Evolutionary conservation across 805 yeast species (phyloP).

Genomic region (Kurtzmaniella fragi): DNA sequence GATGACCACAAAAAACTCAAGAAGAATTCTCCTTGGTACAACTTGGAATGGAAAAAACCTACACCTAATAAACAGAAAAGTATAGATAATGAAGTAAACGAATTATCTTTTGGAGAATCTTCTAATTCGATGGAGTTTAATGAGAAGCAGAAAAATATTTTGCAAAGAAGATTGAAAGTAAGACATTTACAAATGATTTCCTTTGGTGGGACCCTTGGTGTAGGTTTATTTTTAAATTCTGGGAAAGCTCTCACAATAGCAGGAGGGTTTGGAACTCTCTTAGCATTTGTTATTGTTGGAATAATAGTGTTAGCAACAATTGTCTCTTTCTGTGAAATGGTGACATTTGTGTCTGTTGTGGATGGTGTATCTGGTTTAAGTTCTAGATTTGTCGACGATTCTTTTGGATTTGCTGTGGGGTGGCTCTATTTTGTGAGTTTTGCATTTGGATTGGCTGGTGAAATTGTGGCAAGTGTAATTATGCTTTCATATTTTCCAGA

Average conservation of each 20-base stretch:
- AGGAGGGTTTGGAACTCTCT: slow-evolving; percentile 71
- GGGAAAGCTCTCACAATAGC: slow-evolving; percentile 71
- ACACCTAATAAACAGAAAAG: not conserved
- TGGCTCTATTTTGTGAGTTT: slow-evolving; percentile 72
- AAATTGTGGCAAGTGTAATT: slow-evolving; percentile 74
- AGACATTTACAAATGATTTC: slow-evolving; percentile 76
- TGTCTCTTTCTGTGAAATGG: slow-evolving; percentile 77
- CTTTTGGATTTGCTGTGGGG: slow-evolving; percentile 71
- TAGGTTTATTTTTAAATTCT: slow-evolving; percentile 63
- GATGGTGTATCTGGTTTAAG: slow-evolving; percentile 75
- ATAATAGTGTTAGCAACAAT: slow-evolving; percentile 62
- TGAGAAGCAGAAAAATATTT: slow-evolving; percentile 7
- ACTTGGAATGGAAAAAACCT: slow-evolving; percentile 2
- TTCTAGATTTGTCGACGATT: slow-evolving; percentile 71
- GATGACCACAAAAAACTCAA: slow-evolving; percentile 1
- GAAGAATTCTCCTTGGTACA: slow-evolving; percentile 2
- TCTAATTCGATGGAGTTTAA: not conserved
- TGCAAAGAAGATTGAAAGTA: slow-evolving; percentile 57
- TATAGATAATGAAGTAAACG: not conserved
- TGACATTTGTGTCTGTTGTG: slow-evolving; percentile 71
- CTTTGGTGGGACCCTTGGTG: slow-evolving; percentile 75
- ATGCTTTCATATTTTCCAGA: slow-evolving; percentile 64
- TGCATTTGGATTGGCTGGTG: slow-evolving; percentile 70
- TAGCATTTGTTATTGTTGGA: slow-evolving; percentile 65
- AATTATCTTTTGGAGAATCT: not conserved